Evolutionary conservation across 805 yeast genomes (phyloP).

Genomic region (Pichia membranifaciens): DNA sequence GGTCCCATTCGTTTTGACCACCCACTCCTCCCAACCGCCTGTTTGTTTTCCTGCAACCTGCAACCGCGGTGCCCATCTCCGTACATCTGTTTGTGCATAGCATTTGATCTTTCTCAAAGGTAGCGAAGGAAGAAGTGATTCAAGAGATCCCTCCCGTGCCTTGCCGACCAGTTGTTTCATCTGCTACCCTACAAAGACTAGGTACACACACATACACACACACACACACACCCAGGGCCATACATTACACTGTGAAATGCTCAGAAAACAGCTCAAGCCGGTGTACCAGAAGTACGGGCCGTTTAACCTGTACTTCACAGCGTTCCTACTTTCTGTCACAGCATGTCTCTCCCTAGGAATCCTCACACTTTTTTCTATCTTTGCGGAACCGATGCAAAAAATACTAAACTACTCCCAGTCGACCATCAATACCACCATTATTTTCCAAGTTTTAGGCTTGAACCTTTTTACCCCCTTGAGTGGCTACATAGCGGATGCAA

Average conservation of each 20-base stretch:
- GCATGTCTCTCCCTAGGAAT: slow-evolving; percentile 30
- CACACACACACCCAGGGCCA: not conserved
- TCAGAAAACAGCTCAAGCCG: not conserved
- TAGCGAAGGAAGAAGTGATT: too few species aligned
- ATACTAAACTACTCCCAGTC: slow-evolving; percentile 57
- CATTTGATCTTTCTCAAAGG: too few species aligned
- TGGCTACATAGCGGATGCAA: slow-evolving; percentile 77
- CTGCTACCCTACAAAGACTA: too few species aligned
- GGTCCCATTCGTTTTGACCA: too few species aligned
- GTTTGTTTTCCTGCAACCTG: too few species aligned
- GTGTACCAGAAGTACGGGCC: slow-evolving; percentile 21
- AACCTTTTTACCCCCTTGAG: slow-evolving; percentile 74
- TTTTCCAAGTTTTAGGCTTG: slow-evolving; percentile 73
- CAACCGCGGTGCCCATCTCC: too few species aligned
- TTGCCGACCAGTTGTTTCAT: too few species aligned
- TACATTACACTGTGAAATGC: not conserved
- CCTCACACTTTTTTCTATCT: slow-evolving; percentile 44
- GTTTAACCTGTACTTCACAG: slow-evolving; percentile 17
- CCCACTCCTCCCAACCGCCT: too few species aligned
- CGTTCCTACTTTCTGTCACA: slow-evolving; percentile 25
- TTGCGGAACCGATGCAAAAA: slow-evolving; percentile 60
- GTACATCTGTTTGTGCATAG: too few species aligned
- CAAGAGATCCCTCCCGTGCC: too few species aligned
- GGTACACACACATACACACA: not conserved
- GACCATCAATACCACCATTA: slow-evolving; percentile 62